Evolutionary conservation across 2,329 filamentous ascomycete species (phyloP), one percentile per base, ranked within the genome.

Genomic region (Monosporascus cannonballus): DNA sequence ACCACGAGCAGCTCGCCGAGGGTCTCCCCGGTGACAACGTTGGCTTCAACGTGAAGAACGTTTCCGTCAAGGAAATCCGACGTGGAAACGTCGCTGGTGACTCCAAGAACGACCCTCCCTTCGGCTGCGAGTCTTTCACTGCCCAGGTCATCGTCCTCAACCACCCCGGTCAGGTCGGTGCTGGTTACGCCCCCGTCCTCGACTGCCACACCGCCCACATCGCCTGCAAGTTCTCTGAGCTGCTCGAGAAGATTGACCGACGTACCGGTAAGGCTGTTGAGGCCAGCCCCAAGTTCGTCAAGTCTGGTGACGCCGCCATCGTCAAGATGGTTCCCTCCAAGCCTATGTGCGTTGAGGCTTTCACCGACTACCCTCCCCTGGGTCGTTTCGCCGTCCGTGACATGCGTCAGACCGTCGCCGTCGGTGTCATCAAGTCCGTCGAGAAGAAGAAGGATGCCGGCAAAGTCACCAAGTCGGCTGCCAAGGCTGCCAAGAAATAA

Each of bases 31-130:
- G 94, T 87, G 94, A 99, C 90, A 99, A 99, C 85, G 94, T 99
- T 77, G 94, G 94, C 71, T 99, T 99, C 92, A 99, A 99, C 90
- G 93, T 99, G 82, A 99, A 99, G 92, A 99, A 99, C 94, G 94
- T 99, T 72, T 97, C 94, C 78, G 94, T 99, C 82, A 99, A 99
- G 92, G 94, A 99, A 78, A 96, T 99, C 74, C 94, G 94, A 80
- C 94, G 94, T 96, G 94, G 94, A 74, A 97, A 99, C 87, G 94
- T 99, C 70, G 89, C 89, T 71, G 90, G 91, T 90, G 94, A 99
- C 90, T 93, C 90, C 86, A 99, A 99, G 92, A 95, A 96, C 84
- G 94, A 99, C 83, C 94, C 94, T 70, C 90, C 94, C 64, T 75
- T 79, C 74, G 94, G 83, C 71, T 85, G 84, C 72, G 91, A 93